Conservation (phyloP, 345 rosid species). For the Rhizophora apiculata region DNA sequence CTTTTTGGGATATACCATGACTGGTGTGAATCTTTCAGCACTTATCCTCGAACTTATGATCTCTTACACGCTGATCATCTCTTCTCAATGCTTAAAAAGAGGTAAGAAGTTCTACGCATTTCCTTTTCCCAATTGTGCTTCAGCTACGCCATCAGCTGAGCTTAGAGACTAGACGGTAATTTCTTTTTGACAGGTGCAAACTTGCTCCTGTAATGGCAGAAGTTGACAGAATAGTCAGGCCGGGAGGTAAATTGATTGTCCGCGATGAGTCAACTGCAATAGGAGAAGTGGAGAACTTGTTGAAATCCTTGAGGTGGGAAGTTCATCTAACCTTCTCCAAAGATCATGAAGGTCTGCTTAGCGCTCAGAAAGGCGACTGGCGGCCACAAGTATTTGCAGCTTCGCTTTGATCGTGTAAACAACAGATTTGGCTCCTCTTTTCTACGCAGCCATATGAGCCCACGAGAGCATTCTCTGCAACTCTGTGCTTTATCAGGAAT, state of each 20-base stretch:
- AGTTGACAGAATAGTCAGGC: constrained; percentile 90
- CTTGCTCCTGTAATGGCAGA: constrained; percentile 83
- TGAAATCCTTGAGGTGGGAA: constrained; percentile 86
- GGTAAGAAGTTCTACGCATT: constrained; percentile 32
- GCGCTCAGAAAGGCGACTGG: constrained; percentile 94
- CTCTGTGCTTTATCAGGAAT: constrained; percentile 1
- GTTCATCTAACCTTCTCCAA: constrained; percentile 72
- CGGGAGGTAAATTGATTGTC: constrained; percentile 82
- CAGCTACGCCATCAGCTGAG: not conserved
- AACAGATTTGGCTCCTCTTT: not conserved
- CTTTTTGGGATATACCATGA: constrained; percentile 91
- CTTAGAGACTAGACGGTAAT: not conserved
- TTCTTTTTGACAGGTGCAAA: constrained; percentile 54
- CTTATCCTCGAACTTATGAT: constrained; percentile 82
- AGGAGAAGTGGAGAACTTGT: constrained; percentile 69
- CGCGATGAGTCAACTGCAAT: constrained; percentile 65
- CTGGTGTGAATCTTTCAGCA: constrained; percentile 95
- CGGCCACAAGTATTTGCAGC: constrained; percentile 53
- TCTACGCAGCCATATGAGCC: not conserved
- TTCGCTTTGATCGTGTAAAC: constrained; percentile 29
- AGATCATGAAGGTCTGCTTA: constrained; percentile 75
- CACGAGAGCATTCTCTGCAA: not conserved
- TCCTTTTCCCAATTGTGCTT: not conserved
- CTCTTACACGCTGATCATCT: constrained; percentile 94
- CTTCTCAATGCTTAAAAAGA: constrained; percentile 70